phyloP scores from a whole-genome alignment of 169 alveolate genomes.

The Plasmodium billcollinsi region DNA sequence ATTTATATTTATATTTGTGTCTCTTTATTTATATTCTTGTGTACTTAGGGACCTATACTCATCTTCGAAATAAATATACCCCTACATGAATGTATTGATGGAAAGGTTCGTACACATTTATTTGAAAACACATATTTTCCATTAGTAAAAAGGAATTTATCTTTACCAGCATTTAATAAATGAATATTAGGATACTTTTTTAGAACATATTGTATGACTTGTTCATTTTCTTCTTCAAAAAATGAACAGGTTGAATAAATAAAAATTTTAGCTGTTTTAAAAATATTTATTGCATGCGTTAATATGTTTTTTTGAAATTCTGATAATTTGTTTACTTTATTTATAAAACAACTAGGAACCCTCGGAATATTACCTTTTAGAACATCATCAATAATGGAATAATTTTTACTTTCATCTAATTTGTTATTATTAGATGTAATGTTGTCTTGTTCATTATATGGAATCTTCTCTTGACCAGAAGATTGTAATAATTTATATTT shows the following conservation, averaged over 20 bases:
- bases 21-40: neutral
- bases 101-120: slow-evolving; percentile 62
- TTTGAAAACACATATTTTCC: slow-evolving; percentile 26
- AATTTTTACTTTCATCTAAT: neutral
- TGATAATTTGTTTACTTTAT: slow-evolving; percentile 39
- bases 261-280: slow-evolving; percentile 39
- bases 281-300: slow-evolving; percentile 32
- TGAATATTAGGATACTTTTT: slow-evolving; percentile 3
- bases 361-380: slow-evolving; percentile 26
- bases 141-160: slow-evolving; percentile 40
- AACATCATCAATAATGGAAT: neutral
- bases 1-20: neutral
- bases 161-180: slow-evolving; percentile 73
- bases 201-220: slow-evolving; percentile 42
- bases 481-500: too few species aligned
- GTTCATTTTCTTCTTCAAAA: slow-evolving; percentile 77
- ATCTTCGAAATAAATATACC: slow-evolving; percentile 61
- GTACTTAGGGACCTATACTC: neutral
- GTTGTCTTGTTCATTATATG: neutral
- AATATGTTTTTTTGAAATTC: slow-evolving; percentile 62
- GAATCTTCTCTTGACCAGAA: neutral
- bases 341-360: slow-evolving; percentile 20
- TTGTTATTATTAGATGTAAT: neutral
- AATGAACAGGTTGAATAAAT: slow-evolving; percentile 75
- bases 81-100: slow-evolving; percentile 33